Base-by-base conservation (phyloP, 2,329 filamentous ascomycete genomes). In the Knoxdaviesia capensis region DNA sequence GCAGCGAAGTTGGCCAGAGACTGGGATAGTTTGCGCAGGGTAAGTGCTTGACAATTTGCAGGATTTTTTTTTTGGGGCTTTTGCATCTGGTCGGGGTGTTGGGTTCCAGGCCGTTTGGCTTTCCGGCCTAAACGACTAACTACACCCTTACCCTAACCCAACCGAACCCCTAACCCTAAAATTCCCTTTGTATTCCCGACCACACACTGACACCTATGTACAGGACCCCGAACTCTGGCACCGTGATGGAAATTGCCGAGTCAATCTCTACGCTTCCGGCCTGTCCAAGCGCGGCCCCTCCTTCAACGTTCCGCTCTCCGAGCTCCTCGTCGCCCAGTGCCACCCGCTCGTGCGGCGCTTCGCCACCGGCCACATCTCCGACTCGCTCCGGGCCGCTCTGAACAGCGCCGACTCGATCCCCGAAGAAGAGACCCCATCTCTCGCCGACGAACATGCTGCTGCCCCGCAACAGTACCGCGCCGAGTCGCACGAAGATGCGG, bases 211-310 rank as follows among this genome's bases (percentile, higher is more conserved):
- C 29, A 7, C 32, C 35, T 34, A 28, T 31, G 11, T 7, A 38
- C 34, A 86, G 80, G 81, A 87, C 49, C 63, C 70, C 3, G 80
- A 85, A 48, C 62, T 88, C 3, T 87, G 77, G 77, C 65, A 68
- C 46, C 62, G 67, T 7, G 59, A 75, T 47, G 80, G 77, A 9
- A 74, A 85, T 52, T 86, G 80, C 50, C 63, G 74, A 10, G 66
- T 87, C 1, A 68, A 86, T 55, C 62, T 87, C 0, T 77, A 82
- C 50, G 69, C 60, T n/a, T 65, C 66, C 47, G 77, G 76, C 35
- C 70, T 74, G 43, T 81, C 77, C 3, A 66, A 65, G 44, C 63
- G 73, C 49, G 76, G 76, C 0, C 75, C 81, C 1, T 74, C 80
- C 1, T 80, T 87, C 53, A 73, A 67, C 46, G 57, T 87, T 1